phyloP scores from a whole-genome alignment of 805 yeast species.

The Brettanomyces nanus region DNA sequence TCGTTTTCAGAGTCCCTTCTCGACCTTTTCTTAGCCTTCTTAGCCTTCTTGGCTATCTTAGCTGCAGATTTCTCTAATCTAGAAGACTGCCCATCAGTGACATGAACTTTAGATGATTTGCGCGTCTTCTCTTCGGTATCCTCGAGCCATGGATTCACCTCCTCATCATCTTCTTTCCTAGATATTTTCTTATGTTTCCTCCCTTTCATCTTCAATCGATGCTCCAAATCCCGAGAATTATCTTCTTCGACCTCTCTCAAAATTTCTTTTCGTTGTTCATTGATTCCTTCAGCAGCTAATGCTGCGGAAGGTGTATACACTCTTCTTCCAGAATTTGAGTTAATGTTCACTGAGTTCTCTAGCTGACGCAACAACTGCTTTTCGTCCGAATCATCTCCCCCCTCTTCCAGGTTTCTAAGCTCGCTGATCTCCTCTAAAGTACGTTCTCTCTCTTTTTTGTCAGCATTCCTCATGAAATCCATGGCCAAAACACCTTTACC shows the following conservation, averaged over 20 bases:
- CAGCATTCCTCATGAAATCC: constrained; percentile 95
- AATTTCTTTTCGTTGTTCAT: constrained; percentile 29
- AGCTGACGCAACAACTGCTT: constrained; percentile 28
- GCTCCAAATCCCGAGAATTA: constrained; percentile 36
- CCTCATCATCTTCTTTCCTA: constrained; percentile 21
- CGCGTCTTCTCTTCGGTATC: constrained; percentile 20
- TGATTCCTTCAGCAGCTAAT: constrained; percentile 28
- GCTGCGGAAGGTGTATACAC: constrained; percentile 60
- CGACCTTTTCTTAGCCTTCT: constrained; percentile 24
- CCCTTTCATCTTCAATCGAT: constrained; percentile 25
- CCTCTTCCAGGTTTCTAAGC: constrained; percentile 40
- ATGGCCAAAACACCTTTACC: constrained; percentile 88
- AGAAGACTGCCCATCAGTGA: constrained; percentile 44
- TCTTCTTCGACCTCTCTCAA: constrained; percentile 43
- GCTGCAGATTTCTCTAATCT: constrained; percentile 39
- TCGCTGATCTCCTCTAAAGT: constrained; percentile 47
- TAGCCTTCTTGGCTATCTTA: constrained; percentile 27
- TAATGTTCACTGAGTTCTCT: constrained; percentile 37
- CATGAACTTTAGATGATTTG: constrained; percentile 34
- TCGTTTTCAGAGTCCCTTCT: constrained; percentile 27
- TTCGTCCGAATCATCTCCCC: constrained; percentile 33
- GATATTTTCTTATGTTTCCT: constrained; percentile 6
- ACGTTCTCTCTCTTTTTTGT: constrained; percentile 50
- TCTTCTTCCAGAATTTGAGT: constrained; percentile 70
- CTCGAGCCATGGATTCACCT: constrained; percentile 13